Percentiles rank a stretch among this genome's conserved stretches.
Evolutionary conservation across 306 rosid genomes (phyloP).

Genomic region (Notholithocarpus densiflorus): DNA sequence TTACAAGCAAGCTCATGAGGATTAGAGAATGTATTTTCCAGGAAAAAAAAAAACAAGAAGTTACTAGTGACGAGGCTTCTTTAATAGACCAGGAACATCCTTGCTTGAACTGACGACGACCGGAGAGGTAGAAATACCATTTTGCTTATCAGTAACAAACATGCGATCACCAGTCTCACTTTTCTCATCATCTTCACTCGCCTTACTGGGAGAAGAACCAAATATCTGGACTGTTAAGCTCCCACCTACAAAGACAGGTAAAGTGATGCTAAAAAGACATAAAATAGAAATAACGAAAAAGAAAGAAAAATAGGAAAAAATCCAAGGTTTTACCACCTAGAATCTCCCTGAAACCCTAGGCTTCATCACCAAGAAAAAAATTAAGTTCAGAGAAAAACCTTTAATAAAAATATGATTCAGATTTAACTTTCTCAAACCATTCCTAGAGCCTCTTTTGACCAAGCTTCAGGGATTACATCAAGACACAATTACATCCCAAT

Average conservation of each 20-base stretch:
- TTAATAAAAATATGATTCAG: too few species aligned
- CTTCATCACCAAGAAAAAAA: too few species aligned
- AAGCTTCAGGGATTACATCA: too few species aligned
- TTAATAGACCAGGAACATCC: conserved; percentile 36
- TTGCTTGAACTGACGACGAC: conserved; percentile 32
- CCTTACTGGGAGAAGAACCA: conserved; percentile 37
- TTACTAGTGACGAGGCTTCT: conserved; percentile 5
- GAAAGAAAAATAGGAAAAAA: too few species aligned
- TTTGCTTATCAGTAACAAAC: conserved; percentile 25
- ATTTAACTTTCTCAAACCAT: too few species aligned
- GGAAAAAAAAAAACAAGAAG: background rate
- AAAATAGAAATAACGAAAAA: too few species aligned
- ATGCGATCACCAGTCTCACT: conserved; percentile 28
- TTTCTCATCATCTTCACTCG: conserved; percentile 22
- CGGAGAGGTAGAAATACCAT: conserved; percentile 36
- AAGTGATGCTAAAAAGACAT: background rate
- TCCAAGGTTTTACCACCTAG: too few species aligned
- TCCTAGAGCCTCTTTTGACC: too few species aligned
- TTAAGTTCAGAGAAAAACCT: too few species aligned
- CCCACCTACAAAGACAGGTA: conserved; percentile 42
- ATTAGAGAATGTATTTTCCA: too few species aligned
- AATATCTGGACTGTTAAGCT: conserved; percentile 66
- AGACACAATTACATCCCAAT: too few species aligned
- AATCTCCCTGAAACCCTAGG: too few species aligned
- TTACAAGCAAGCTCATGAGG: background rate